Evolutionary conservation across 169 alveolate genomes (phyloP), one percentile per base, ranked within the genome.

Genomic region (Plasmodium gallinaceum): DNA sequence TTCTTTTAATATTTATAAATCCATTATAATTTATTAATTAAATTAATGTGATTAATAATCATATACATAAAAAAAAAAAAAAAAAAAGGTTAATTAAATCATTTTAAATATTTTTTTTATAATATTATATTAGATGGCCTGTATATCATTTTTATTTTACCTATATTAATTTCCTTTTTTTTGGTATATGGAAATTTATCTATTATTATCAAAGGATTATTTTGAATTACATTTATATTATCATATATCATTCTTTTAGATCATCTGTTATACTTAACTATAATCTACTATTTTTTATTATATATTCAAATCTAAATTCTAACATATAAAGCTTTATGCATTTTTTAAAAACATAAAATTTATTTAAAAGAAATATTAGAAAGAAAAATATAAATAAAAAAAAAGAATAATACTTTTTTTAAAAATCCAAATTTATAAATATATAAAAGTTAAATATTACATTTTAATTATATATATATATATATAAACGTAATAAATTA

Each of bases 111-210:
- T 8, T 24, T 37, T 7, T 16, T n/a, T 24, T 9, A 22, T 51
- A 26, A 10, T n/a, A n/a, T n/a, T n/a, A n/a, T n/a, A n/a, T n/a
- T n/a, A n/a, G n/a, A n/a, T n/a, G n/a, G n/a, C n/a, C n/a, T n/a
- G n/a, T n/a, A n/a, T n/a, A n/a, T n/a, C n/a, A n/a, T 39, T 61
- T n/a, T 20, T 58, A 46, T 18, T 51, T 43, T 68, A 66, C 78
- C 70, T 37, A 60, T 12, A 60, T 24, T 18, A 52, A 42, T 18
- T 0, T 68, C 80, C 52, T 39, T 68, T 61, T 66, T 80, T 71
- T 70, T 80, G 3, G 80, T 80, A 60, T 80, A 80, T 14, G 90
- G 90, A 60, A 80, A 80, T 68, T 80, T 80, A 80, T 80, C 90
- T 61, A 80, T 58, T 20, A 80, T 54, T n/a, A 80, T 80, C 16